phyloP scores from a whole-genome alignment of 208 protist species.

The Acanthamoeba lenticulata region DNA sequence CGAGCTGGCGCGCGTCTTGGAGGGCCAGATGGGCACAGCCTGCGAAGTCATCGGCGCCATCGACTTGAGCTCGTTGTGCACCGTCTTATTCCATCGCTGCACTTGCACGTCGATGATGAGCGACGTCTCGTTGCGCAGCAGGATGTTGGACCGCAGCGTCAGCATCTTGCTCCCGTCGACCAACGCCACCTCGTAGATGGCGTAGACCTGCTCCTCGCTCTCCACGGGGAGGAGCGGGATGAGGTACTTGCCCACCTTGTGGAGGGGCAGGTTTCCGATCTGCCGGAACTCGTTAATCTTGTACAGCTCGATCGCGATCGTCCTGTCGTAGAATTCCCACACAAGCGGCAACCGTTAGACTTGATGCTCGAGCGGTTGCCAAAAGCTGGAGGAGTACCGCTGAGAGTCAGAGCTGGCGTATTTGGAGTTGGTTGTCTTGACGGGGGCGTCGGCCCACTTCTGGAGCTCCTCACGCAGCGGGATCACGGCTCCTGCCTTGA shows the following conservation, averaged over 20 bases:
- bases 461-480: conserved; percentile 47
- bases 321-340: not conserved
- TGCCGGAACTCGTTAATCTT: not conserved
- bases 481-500: not conserved
- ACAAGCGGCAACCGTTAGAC: not conserved
- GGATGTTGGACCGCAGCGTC: conserved; percentile 24
- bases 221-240: conserved; percentile 42
- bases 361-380: not conserved
- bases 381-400: not conserved
- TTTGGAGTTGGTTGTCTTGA: not conserved
- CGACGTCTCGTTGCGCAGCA: conserved; percentile 61
- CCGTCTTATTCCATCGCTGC: conserved; percentile 5
- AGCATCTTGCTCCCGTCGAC: conserved; percentile 66
- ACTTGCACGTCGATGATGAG: conserved; percentile 54
- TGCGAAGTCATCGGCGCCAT: conserved; percentile 45
- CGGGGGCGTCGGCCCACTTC: not conserved
- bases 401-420: conserved; percentile 2
- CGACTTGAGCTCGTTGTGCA: not conserved
- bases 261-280: conserved; percentile 35
- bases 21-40: conserved; percentile 47
- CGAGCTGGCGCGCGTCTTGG: conserved; percentile 26
- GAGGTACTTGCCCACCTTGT: conserved; percentile 68
- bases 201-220: conserved; percentile 45
- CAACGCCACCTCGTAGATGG: conserved; percentile 67
- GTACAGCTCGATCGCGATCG: conserved; percentile 53